Evolutionary conservation across 768 basidiomycete species (phyloP), one percentile per base, ranked within the genome.

Genomic region (Lentinus tigrinus): DNA sequence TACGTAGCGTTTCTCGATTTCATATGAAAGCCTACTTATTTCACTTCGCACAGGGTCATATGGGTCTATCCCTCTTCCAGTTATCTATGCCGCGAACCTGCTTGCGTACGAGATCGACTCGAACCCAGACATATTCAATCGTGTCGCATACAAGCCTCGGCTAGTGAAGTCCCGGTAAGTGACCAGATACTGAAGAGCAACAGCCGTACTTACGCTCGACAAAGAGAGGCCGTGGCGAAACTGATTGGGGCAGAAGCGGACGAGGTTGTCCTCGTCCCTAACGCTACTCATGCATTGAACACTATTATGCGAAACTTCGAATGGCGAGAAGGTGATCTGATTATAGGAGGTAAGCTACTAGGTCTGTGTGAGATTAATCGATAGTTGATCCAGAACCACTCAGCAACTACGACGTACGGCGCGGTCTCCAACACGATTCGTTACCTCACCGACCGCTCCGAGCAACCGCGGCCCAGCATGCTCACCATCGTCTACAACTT

Each of bases 271-370:
- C 63, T 81, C 24, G 80, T 86, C 0, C 71, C 78, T 0, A 90
- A 89, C 63, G 80, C 88, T 0, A 85, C 85, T 0, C 77, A 81
- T 61, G 88, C 83, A 3, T 63, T 93, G 34, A 85, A 85, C 62
- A 89, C 84, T 10, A 74, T 93, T 49, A 67, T 91, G 31, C 73
- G 79, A 47, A 91, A 91, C 57, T 75, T 94, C 28, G 74, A 79
- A 37, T 91, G 87, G 88, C 74, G 80, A 37, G 68, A 81, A 48
- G 84, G 81, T 0, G 91, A 94, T 69, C 72, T 88, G 9, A 76
- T 94, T 52, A 72, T 92, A 44, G 58, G 51, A 56, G 60, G 68
- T 69, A 16, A 23, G n/a, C 28, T 34, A 16, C 40, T 23, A 24
- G 13, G 14, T 16, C 31, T n/a, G 19, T 23, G 14, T 39, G 16